These are phyloP conservation scores for Candida broadrunensis DNA, from an alignment of 805 yeast species.

Conservation along the genomic window DNA sequence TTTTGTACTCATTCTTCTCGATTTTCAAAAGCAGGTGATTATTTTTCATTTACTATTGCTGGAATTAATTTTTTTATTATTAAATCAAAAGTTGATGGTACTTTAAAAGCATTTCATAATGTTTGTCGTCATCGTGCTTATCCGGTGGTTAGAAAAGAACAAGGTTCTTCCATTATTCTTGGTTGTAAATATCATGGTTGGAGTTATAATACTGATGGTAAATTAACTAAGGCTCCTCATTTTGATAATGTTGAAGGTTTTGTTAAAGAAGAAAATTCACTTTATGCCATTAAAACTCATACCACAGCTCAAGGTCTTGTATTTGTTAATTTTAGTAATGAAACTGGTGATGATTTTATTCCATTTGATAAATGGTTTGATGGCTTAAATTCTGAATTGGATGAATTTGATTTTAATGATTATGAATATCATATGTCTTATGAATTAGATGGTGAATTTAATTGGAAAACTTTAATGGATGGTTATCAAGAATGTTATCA, in stretches of 20 bases:
- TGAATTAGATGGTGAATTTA: constrained; percentile 60
- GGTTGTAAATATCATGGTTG: constrained; percentile 67
- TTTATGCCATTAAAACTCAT: constrained; percentile 53
- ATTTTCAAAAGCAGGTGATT: constrained; percentile 57
- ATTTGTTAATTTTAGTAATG: constrained; percentile 50
- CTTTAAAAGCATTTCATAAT: constrained; percentile 59
- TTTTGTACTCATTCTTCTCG: constrained; percentile 51
- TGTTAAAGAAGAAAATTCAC: constrained; percentile 51
- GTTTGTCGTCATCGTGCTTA: constrained; percentile 66
- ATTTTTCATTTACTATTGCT: constrained; percentile 46
- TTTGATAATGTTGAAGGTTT: constrained; percentile 60
- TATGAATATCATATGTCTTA: constrained; percentile 65
- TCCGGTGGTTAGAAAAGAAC: constrained; percentile 57
- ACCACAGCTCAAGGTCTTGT: constrained; percentile 55
- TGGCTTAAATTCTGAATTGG: constrained; percentile 51
- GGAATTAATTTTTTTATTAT: constrained; percentile 57
- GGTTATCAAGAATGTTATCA: constrained; percentile 69
- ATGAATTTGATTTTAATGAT: constrained; percentile 57
- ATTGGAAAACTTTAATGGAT: constrained; percentile 67
- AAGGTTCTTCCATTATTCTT: constrained; percentile 55
- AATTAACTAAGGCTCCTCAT: constrained; percentile 59
- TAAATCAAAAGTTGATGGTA: constrained; percentile 47
- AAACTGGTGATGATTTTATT: constrained; percentile 43
- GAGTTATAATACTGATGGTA: constrained; percentile 63
- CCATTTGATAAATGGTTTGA: constrained; percentile 52